These are phyloP conservation scores for Pyrenula aspistea DNA, from an alignment of 495 filamentous ascomycete genomes.

Conservation along the genomic window DNA sequence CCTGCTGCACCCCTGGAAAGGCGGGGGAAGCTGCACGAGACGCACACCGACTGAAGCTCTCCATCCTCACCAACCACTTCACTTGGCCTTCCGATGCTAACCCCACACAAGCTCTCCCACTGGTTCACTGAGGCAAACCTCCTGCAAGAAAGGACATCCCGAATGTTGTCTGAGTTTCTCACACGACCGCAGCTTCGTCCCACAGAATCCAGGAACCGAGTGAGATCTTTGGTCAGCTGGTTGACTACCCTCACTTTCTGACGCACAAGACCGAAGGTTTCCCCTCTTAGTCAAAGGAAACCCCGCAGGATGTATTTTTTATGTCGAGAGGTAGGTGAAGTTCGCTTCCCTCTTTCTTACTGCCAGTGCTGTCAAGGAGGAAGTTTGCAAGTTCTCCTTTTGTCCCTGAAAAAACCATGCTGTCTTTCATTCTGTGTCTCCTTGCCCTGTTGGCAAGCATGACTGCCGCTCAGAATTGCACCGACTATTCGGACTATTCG, in stretches of 20 bases:
- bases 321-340: not conserved
- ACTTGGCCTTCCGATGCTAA: no score
- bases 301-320: not conserved
- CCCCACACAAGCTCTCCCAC: not conserved
- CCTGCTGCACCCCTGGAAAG: not conserved
- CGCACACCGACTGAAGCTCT: not conserved
- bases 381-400: no score
- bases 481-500: slow-evolving; percentile 22
- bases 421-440: not conserved
- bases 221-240: not conserved
- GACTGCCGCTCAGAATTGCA: slow-evolving; percentile 11
- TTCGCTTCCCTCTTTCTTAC: not conserved
- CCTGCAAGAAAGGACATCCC: not conserved
- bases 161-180: not conserved
- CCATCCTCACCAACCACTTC: not conserved
- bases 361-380: no score
- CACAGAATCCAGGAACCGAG: not conserved
- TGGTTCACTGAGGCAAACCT: not conserved
- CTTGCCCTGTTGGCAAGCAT: not conserved
- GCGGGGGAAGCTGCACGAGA: not conserved
- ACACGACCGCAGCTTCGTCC: not conserved
- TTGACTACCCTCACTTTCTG: not conserved
- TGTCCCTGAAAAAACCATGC: not conserved
- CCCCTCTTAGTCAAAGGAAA: not conserved
- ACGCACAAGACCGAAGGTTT: not conserved